A percentile compares a stretch with the other conserved stretches of the same genome.
phyloP scores from a whole-genome alignment of 2,329 filamentous ascomycete genomes.

The Xylariaceae sp. region DNA sequence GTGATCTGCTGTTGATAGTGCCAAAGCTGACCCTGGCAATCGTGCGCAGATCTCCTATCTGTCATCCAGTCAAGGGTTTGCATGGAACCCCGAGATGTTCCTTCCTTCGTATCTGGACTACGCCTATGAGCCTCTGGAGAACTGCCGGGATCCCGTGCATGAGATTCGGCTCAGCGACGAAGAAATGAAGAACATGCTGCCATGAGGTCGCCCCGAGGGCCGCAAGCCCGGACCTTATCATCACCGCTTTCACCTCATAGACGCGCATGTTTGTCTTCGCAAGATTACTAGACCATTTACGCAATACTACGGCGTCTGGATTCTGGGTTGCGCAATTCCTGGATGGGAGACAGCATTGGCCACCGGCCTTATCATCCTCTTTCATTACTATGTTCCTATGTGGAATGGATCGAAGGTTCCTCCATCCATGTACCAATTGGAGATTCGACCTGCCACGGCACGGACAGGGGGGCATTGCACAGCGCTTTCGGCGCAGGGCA shows the following conservation, averaged over 20 bases:
- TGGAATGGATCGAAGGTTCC: conserved; percentile 15
- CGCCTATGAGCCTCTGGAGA: conserved; percentile 69
- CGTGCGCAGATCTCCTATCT: conserved; percentile 66
- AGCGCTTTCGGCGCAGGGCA: conserved; percentile 1
- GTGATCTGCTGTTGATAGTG: not conserved
- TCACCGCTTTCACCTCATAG: conserved; percentile 23
- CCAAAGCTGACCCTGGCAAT: conserved; percentile 16
- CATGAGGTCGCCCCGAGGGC: conserved; percentile 38
- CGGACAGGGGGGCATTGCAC: conserved; percentile 18
- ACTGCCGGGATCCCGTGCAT: conserved; percentile 69
- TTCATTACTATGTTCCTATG: conserved; percentile 21
- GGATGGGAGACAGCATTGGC: conserved; percentile 24
- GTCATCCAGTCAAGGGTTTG: conserved; percentile 72
- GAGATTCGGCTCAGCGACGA: conserved; percentile 75
- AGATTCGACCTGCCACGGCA: conserved; percentile 19
- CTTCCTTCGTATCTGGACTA: conserved; percentile 71
- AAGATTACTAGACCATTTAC: conserved; percentile 29
- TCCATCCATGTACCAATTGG: conserved; percentile 15
- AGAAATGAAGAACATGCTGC: conserved; percentile 63
- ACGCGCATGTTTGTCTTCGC: conserved; percentile 23
- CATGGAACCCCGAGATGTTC: conserved; percentile 83
- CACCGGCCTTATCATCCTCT: conserved; percentile 16
- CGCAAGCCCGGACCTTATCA: not conserved
- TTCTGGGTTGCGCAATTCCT: conserved; percentile 25
- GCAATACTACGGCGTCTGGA: conserved; percentile 30